Conservation (phyloP, 441 rosid species). For the Populus tomentosa region DNA sequence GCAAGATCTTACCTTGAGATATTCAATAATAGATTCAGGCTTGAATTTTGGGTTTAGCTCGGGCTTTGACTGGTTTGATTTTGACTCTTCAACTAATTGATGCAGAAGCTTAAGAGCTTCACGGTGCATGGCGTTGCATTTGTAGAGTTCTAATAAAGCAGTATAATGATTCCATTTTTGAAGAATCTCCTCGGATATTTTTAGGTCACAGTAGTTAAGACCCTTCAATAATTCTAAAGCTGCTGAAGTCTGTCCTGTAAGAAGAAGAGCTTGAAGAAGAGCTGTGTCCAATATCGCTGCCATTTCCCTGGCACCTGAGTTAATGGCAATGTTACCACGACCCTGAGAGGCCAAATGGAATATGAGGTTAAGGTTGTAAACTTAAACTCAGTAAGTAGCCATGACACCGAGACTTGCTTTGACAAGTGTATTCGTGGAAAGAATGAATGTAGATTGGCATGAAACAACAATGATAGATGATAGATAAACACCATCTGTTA, state of each 20-base stretch:
- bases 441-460: neutral
- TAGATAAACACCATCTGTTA: neutral
- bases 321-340: slow-evolving; percentile 56
- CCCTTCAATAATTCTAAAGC: slow-evolving; percentile 76
- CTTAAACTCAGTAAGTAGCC: slow-evolving; percentile 5
- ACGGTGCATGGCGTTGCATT: slow-evolving; percentile 80
- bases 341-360: slow-evolving; percentile 42
- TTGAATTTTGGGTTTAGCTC: slow-evolving; percentile 54
- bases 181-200: slow-evolving; percentile 86
- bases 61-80: slow-evolving; percentile 35
- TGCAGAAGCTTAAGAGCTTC: slow-evolving; percentile 89
- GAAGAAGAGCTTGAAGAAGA: slow-evolving; percentile 89
- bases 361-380: slow-evolving; percentile 1
- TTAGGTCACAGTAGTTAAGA: slow-evolving; percentile 80
- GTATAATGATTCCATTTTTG: slow-evolving; percentile 55
- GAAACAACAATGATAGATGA: neutral
- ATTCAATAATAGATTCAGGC: slow-evolving; percentile 81
- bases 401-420: neutral
- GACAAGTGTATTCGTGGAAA: neutral
- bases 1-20: slow-evolving; percentile 68
- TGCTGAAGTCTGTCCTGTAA: slow-evolving; percentile 83
- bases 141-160: slow-evolving; percentile 78
- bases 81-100: slow-evolving; percentile 64
- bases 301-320: slow-evolving; percentile 94
- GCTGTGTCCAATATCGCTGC: slow-evolving; percentile 92